Evolutionary conservation across 352 stramenopile genomes (phyloP).

Genomic region (Nothophytophthora sp.): DNA sequence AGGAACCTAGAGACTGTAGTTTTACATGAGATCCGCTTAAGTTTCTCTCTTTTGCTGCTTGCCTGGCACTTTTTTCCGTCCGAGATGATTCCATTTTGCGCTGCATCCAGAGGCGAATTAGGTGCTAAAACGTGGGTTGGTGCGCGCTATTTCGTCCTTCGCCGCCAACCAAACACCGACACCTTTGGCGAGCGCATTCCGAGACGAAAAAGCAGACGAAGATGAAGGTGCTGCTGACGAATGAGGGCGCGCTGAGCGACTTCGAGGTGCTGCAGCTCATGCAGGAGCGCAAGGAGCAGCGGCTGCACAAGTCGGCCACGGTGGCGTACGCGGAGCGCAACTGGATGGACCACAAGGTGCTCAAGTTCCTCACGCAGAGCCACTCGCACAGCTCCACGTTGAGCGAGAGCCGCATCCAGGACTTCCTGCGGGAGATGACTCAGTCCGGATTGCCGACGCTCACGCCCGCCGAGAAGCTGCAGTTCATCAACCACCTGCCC

Average conservation of each 20-base stretch:
- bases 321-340: constrained; percentile 84
- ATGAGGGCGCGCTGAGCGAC: constrained; percentile 80
- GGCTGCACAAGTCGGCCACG: constrained; percentile 75
- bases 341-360: constrained; percentile 91
- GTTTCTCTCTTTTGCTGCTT: not conserved
- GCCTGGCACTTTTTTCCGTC: constrained; percentile 30
- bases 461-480: constrained; percentile 72
- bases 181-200: not conserved
- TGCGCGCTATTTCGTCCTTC: not conserved
- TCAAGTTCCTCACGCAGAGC: constrained; percentile 83
- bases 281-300: constrained; percentile 78
- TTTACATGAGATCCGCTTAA: not conserved
- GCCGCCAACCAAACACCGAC: constrained; percentile 10
- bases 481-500: constrained; percentile 86
- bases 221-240: constrained; percentile 88
- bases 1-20: constrained; percentile 17
- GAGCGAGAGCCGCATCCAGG: constrained; percentile 47
- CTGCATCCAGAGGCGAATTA: not conserved
- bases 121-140: not conserved
- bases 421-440: constrained; percentile 59
- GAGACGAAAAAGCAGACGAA: constrained; percentile 1
- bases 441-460: constrained; percentile 47
- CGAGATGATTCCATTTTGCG: constrained; percentile 24
- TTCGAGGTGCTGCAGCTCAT: constrained; percentile 81
- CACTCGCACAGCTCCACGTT: constrained; percentile 62